These are phyloP conservation scores for Candida sithepensis DNA, from an alignment of 805 yeast species.

Conservation along the genomic window DNA sequence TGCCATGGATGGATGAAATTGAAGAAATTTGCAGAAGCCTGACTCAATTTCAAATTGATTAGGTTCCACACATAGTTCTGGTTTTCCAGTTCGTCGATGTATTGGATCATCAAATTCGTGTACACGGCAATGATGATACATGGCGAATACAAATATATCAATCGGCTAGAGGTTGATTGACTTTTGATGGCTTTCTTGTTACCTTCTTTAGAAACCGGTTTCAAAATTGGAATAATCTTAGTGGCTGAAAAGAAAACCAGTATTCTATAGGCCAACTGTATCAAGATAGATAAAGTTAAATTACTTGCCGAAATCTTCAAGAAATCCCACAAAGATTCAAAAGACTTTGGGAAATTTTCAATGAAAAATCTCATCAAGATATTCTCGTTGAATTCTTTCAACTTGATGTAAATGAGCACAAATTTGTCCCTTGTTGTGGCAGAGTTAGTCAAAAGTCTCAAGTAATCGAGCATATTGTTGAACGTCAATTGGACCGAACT, in stretches of 20 bases:
- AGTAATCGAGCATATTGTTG: conserved; percentile 15
- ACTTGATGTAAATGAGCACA: conserved; percentile 16
- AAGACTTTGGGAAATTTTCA: conserved; percentile 50
- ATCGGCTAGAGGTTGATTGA: conserved; percentile 37
- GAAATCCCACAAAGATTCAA: conserved; percentile 53
- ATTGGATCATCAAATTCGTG: conserved; percentile 89
- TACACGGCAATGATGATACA: conserved; percentile 93
- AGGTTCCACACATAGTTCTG: conserved; percentile 39
- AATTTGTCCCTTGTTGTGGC: conserved; percentile 16
- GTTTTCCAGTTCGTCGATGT: conserved; percentile 68
- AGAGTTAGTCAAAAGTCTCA: conserved; percentile 14
- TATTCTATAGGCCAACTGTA: conserved; percentile 81
- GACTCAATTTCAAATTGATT: conserved; percentile 23
- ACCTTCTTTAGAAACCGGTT: conserved; percentile 22
- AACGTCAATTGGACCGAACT: conserved; percentile 31
- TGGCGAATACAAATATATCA: conserved; percentile 86
- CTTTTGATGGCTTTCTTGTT: conserved; percentile 10
- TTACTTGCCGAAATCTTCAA: conserved; percentile 51
- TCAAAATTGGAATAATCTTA: conserved; percentile 72
- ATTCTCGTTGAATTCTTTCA: conserved; percentile 25
- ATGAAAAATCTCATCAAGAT: conserved; percentile 39
- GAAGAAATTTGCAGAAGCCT: conserved; percentile 2
- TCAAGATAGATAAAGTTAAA: conserved; percentile 73
- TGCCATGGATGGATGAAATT: conserved; percentile 71
- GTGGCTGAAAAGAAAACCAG: conserved; percentile 87